These are phyloP conservation scores for Aspergillus mulundensis DNA, from an alignment of 495 filamentous ascomycete species.

Conservation along the genomic window DNA sequence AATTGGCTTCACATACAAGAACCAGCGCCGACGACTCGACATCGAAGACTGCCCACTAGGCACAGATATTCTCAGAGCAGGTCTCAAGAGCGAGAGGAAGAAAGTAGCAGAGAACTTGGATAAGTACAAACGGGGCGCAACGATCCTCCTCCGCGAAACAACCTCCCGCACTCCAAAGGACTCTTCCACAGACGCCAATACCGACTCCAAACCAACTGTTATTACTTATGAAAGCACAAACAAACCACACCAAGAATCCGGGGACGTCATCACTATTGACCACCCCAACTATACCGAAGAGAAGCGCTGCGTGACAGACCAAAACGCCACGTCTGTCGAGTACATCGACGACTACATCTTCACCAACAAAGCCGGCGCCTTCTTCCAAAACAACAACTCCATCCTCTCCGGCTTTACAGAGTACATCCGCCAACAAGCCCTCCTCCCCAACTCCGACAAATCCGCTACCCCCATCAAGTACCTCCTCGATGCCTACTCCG, in stretches of 20 bases:
- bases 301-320: conserved; percentile 83
- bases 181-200: neutral
- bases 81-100: conserved; percentile 68
- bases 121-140: conserved; percentile 77
- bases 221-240: conserved; percentile 13
- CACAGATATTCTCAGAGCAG: conserved; percentile 74
- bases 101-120: conserved; percentile 64
- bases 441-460: conserved; percentile 35
- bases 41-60: conserved; percentile 98
- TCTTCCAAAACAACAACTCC: conserved; percentile 99
- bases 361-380: conserved; percentile 82
- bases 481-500: conserved; percentile 95
- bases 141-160: conserved; percentile 80
- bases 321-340: conserved; percentile 74
- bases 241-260: conserved; percentile 26
- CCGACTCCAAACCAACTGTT: conserved; percentile 4
- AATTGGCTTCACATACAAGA: conserved; percentile 89
- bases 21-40: conserved; percentile 67
- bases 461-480: conserved; percentile 58
- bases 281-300: conserved; percentile 57
- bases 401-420: conserved; percentile 87
- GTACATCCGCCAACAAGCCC: conserved; percentile 81
- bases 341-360: conserved; percentile 84
- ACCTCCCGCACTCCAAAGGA: conserved; percentile 65
- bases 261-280: conserved; percentile 33